phyloP scores from a whole-genome alignment of 345 rosid genomes.

The Salix viminalis region DNA sequence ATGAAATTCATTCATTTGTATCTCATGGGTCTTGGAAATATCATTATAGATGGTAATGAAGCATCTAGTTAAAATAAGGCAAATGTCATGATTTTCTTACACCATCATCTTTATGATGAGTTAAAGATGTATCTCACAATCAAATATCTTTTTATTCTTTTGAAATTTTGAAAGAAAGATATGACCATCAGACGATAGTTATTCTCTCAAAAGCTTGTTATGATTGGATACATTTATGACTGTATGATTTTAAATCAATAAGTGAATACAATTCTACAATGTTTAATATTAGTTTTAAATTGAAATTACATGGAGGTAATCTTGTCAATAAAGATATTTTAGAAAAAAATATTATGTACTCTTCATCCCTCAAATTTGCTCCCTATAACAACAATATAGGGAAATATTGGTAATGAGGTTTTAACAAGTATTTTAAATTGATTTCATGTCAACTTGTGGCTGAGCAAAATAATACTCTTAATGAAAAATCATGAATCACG shows the following conservation, averaged over 20 bases:
- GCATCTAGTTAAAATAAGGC: not conserved
- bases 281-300: too few relatives aligned
- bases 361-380: not conserved
- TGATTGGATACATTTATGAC: not conserved
- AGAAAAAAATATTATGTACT: not conserved
- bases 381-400: not conserved
- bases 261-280: too few relatives aligned
- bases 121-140: not conserved
- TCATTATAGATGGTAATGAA: not conserved
- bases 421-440: too few relatives aligned
- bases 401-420: too few relatives aligned
- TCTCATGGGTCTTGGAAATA: not conserved
- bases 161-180: not conserved
- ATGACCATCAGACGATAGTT: not conserved
- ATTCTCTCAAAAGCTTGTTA: constrained; percentile 1
- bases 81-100: not conserved
- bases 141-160: not conserved
- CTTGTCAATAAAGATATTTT: too few relatives aligned
- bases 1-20: not conserved
- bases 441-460: too few relatives aligned
- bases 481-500: too few relatives aligned
- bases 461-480: too few relatives aligned
- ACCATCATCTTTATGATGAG: not conserved
- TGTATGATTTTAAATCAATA: too few relatives aligned
- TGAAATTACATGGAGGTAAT: too few relatives aligned